phyloP scores from a whole-genome alignment of 768 basidiomycete species.

The Mycena galopus region DNA sequence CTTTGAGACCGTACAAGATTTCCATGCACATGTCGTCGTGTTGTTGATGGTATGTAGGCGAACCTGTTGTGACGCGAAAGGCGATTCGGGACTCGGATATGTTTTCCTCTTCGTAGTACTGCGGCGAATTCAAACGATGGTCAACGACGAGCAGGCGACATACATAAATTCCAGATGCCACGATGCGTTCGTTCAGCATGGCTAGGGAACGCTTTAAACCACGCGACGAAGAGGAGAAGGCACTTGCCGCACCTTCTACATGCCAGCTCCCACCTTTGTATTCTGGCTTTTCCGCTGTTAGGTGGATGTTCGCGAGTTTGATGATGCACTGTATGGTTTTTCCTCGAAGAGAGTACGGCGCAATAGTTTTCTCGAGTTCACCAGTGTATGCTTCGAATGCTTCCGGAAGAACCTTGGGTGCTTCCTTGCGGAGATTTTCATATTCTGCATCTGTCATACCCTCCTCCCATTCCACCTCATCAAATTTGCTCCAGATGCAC shows the following conservation, averaged over 20 bases:
- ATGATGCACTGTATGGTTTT: slow-evolving; percentile 49
- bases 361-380: slow-evolving; percentile 23
- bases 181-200: slow-evolving; percentile 13
- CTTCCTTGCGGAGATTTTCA: background rate
- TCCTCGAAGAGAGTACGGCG: slow-evolving; percentile 29
- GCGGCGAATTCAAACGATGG: background rate
- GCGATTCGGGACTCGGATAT: slow-evolving; percentile 46
- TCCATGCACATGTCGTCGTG: slow-evolving; percentile 34
- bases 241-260: slow-evolving; percentile 40
- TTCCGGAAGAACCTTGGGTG: slow-evolving; percentile 24
- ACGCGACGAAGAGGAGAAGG: background rate
- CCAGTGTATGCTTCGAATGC: slow-evolving; percentile 21
- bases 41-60: slow-evolving; percentile 35
- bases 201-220: background rate
- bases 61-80: slow-evolving; percentile 46
- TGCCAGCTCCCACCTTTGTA: slow-evolving; percentile 51
- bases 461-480: background rate
- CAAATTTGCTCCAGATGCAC: slow-evolving; percentile 26
- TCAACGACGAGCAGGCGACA: background rate
- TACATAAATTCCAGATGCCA: slow-evolving; percentile 21
- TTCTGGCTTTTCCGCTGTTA: slow-evolving; percentile 43
- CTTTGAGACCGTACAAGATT: slow-evolving; percentile 25
- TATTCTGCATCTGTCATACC: background rate
- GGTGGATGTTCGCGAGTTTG: slow-evolving; percentile 50
- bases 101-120: slow-evolving; percentile 48